Evolutionary conservation across 2,329 filamentous ascomycete species (phyloP).

Genomic region (Penicillium frequentans): DNA sequence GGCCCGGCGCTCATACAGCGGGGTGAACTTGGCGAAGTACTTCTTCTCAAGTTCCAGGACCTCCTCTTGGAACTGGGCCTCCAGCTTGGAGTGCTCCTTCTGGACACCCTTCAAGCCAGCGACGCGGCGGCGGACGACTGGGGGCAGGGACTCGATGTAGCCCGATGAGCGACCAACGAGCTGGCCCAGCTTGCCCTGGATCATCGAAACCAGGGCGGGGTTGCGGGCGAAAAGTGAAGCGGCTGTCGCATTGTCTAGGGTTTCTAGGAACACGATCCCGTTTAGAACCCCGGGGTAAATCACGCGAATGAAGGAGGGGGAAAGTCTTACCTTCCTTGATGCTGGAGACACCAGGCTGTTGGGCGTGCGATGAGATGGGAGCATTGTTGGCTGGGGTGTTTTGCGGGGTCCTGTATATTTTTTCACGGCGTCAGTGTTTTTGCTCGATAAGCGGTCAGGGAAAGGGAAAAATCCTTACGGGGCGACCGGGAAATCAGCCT

Average conservation of each 20-base stretch:
- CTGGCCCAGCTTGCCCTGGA: slow-evolving; percentile 90
- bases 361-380: slow-evolving; percentile 94
- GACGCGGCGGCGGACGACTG: slow-evolving; percentile 86
- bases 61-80: slow-evolving; percentile 98
- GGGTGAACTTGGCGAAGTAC: slow-evolving; percentile 98
- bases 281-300: slow-evolving; percentile 14
- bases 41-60: slow-evolving; percentile 98
- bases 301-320: not conserved
- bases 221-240: slow-evolving; percentile 95
- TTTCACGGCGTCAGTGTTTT: slow-evolving; percentile 20
- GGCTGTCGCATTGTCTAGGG: slow-evolving; percentile 80
- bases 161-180: slow-evolving; percentile 94
- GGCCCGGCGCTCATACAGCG: slow-evolving; percentile 92
- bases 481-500: slow-evolving; percentile 60
- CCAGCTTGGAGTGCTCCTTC: slow-evolving; percentile 97
- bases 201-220: slow-evolving; percentile 92
- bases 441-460: slow-evolving; percentile 24
- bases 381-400: slow-evolving; percentile 96
- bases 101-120: slow-evolving; percentile 96
- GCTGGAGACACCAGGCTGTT: slow-evolving; percentile 88
- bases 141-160: slow-evolving; percentile 94
- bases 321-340: slow-evolving; percentile 87
- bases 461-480: slow-evolving; percentile 54
- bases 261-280: slow-evolving; percentile 61
- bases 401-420: slow-evolving; percentile 77